These are phyloP conservation scores for Triticum timopheevii DNA, from an alignment of 176 grass and related monocot genomes.

Conservation along the genomic window DNA sequence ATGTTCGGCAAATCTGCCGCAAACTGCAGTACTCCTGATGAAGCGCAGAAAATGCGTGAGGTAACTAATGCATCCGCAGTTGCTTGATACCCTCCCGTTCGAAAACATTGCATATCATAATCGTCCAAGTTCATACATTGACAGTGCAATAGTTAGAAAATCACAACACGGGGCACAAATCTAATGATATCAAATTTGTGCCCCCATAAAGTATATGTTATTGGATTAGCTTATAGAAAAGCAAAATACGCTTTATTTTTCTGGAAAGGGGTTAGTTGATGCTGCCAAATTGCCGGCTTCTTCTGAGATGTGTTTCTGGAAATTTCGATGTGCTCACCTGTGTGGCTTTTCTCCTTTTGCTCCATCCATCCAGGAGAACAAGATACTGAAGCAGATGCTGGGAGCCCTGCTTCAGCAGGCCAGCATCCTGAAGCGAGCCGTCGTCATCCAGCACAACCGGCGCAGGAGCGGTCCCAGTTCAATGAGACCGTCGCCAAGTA, in stretches of 20 bases:
- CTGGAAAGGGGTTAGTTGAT: neutral
- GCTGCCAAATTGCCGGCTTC: neutral
- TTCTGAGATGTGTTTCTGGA: neutral
- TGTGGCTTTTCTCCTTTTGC: neutral
- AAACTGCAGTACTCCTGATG: neutral
- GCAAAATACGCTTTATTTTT: too few relatives aligned
- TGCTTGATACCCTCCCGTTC: too few relatives aligned
- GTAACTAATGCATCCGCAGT: conserved; percentile 20
- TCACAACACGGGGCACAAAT: neutral
- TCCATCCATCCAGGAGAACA: conserved; percentile 40
- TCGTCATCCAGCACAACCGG: conserved; percentile 48
- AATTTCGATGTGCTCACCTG: neutral
- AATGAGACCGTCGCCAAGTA: conserved; percentile 23
- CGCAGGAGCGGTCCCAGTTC: conserved; percentile 41
- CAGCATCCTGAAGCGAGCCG: conserved; percentile 48
- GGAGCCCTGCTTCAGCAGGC: conserved; percentile 48
- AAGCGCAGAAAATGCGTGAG: conserved; percentile 20
- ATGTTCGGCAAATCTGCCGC: conserved; percentile 45
- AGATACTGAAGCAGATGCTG: conserved; percentile 49
- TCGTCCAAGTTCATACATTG: neutral
- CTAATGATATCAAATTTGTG: neutral
- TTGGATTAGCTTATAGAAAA: too few relatives aligned
- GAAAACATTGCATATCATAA: too few relatives aligned
- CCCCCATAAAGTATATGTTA: too few relatives aligned
- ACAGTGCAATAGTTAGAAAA: neutral